A percentile compares a stretch with the other conserved stretches of the same genome.
Evolutionary conservation across 2,329 filamentous ascomycete species (phyloP).

Genomic region (Xylaria sp.): DNA sequence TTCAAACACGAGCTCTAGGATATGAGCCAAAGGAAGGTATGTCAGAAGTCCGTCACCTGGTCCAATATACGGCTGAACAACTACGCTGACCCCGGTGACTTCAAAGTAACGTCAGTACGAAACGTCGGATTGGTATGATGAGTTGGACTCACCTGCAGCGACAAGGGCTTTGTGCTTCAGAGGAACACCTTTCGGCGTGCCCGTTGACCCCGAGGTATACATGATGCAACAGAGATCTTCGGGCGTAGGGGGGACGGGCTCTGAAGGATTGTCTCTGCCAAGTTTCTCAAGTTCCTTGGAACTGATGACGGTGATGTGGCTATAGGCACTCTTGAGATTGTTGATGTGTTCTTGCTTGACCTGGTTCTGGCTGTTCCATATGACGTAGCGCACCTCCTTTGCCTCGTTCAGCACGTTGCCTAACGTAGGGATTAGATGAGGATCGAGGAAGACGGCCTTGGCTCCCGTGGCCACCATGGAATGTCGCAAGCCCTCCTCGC

Average conservation of each 20-base stretch:
- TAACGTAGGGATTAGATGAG: slow-evolving; percentile 67
- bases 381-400: slow-evolving; percentile 55
- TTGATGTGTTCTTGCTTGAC: slow-evolving; percentile 57
- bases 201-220: slow-evolving; percentile 81
- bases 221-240: slow-evolving; percentile 79
- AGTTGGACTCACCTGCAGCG: slow-evolving; percentile 67
- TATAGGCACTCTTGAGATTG: slow-evolving; percentile 56
- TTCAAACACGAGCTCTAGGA: slow-evolving; percentile 90
- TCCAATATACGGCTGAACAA: slow-evolving; percentile 78
- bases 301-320: slow-evolving; percentile 54
- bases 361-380: slow-evolving; percentile 62
- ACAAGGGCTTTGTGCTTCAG: slow-evolving; percentile 77
- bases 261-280: slow-evolving; percentile 67
- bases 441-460: slow-evolving; percentile 76
- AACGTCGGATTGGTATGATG: slow-evolving; percentile 5
- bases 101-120: slow-evolving; percentile 23
- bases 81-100: slow-evolving; percentile 78
- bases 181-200: slow-evolving; percentile 80
- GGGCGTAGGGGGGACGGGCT: slow-evolving; percentile 70
- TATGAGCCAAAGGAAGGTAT: slow-evolving; percentile 86
- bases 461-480: slow-evolving; percentile 74
- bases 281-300: slow-evolving; percentile 58
- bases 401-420: slow-evolving; percentile 60
- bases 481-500: slow-evolving; percentile 73
- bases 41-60: slow-evolving; percentile 80